phyloP scores from a whole-genome alignment of 192 early-diverging fungal species.

The Gorgonomyces haynaldii region DNA sequence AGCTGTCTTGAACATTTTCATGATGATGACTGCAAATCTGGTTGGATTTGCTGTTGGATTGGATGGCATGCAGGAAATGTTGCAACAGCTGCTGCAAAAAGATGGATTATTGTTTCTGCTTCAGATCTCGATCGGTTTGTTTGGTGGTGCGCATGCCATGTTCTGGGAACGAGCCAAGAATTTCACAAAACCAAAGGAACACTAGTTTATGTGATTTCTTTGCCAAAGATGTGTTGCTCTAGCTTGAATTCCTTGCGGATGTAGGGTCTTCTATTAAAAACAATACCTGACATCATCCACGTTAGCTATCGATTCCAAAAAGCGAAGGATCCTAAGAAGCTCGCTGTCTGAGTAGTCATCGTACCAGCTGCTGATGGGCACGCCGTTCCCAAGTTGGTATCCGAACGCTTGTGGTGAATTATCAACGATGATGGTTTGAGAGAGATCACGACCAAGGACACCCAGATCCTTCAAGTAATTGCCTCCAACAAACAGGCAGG shows the following conservation, averaged over 20 bases:
- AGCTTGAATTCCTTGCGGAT: not conserved
- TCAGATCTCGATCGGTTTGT: too few relatives aligned
- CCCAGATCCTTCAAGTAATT: constrained; percentile 63
- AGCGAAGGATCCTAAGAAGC: constrained; percentile 45
- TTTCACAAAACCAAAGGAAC: not conserved
- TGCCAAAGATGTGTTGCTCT: not conserved
- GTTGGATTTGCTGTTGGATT: constrained; percentile 91
- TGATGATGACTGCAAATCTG: constrained; percentile 93
- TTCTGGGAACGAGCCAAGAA: too few relatives aligned
- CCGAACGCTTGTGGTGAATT: constrained; percentile 66
- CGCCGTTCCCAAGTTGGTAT: constrained; percentile 56
- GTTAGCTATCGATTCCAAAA: constrained; percentile 43
- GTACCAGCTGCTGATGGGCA: constrained; percentile 65
- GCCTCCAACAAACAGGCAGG: constrained; percentile 51
- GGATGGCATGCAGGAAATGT: constrained; percentile 68
- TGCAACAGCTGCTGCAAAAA: not conserved
- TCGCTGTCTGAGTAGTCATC: constrained; percentile 55
- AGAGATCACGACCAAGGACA: constrained; percentile 54
- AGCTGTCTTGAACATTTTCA: constrained; percentile 71
- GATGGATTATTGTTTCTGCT: not conserved
- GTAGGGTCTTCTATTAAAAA: not conserved
- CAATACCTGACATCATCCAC: constrained; percentile 56
- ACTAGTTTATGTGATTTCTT: too few relatives aligned
- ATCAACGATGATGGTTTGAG: constrained; percentile 54
- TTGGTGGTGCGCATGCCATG: too few relatives aligned